Conservation (phyloP, 2,329 filamentous ascomycete genomes). For the Calycina herbarum region DNA sequence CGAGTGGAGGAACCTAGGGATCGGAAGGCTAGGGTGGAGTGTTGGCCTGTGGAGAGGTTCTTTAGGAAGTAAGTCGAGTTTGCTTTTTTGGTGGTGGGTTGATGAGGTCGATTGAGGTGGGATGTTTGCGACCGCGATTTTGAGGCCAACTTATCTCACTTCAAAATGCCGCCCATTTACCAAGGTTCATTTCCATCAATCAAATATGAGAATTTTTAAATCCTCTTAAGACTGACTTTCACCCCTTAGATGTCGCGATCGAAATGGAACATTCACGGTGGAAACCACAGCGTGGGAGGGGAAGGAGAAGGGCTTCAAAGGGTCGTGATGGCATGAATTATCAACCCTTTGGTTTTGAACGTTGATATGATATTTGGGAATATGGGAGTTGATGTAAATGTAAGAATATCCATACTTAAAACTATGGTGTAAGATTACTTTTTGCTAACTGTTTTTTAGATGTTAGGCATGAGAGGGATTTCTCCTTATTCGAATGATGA, state of each 20-base stretch:
- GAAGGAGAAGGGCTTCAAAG: conserved; percentile 11
- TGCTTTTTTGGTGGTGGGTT: conserved; percentile 8
- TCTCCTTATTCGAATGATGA: too few relatives aligned
- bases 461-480: too few relatives aligned
- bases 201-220: not conserved
- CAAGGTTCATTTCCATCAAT: too few relatives aligned
- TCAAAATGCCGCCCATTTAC: too few relatives aligned
- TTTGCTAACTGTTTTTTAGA: not conserved
- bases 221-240: conserved; percentile 15
- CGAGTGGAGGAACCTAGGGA: conserved; percentile 50
- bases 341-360: not conserved
- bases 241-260: conserved; percentile 54
- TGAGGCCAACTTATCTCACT: too few relatives aligned
- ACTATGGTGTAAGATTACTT: not conserved
- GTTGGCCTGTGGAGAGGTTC: conserved; percentile 58
- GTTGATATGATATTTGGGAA: not conserved
- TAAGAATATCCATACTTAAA: not conserved
- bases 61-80: conserved; percentile 55
- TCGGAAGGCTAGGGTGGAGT: conserved; percentile 50
- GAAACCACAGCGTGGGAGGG: conserved; percentile 65
- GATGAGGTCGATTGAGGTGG: conserved; percentile 2
- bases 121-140: not conserved
- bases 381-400: not conserved
- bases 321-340: not conserved
- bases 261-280: conserved; percentile 56